Base-by-base conservation (phyloP, 2,329 filamentous ascomycete species). In the Metarhizium humberi region DNA sequence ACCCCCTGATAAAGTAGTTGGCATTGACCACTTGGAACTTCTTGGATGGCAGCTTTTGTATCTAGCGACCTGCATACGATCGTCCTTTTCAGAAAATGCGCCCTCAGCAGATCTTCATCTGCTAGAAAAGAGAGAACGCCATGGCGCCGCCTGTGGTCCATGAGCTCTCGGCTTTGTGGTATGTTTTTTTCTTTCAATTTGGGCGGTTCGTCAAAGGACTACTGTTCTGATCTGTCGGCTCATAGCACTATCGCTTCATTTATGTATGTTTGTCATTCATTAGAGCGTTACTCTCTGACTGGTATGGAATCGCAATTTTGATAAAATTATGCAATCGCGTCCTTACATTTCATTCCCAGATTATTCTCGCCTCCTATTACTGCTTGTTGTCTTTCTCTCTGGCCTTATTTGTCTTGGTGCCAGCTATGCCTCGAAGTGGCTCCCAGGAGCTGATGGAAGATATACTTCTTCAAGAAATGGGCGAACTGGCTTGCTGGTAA, bases 281-380 rank as follows among this genome's bases (percentile, higher is more conserved):
- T 78, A 13, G 73, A 78, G 56, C 71, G 71, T 43, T 77, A 79
- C 60, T 75, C 74, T 20, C 66, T 80, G 53, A 73, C 76, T 58
- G 75, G 78, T 79, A 64, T 55, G 66, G 58, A 45, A 48, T 20
- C 25, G 8, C 13, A 18, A 7, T 13, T 48, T 32, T 10, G 10
- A 38, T 14, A 13, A 11, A 6, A 20, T 11, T 4, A 4, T 20
- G 25, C 11, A 16, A 43, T 32, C 42, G 40, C 4, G 16, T 56
- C 18, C 56, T 57, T 20, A 56, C 20, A 3, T 29, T 7, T 58
- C 65, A 25, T 67, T 43, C 13, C 20, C 57, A 80, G 78, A 78
- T 60, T 72, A 73, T 46, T 78, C 77, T 1, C 72, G 75, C 13
- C 65, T 79, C 20, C 81, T 78, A 20, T 73, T 72, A 10, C 66